Evolutionary conservation across 2,329 filamentous ascomycete genomes (phyloP).

Genomic region (Apiospora marii): DNA sequence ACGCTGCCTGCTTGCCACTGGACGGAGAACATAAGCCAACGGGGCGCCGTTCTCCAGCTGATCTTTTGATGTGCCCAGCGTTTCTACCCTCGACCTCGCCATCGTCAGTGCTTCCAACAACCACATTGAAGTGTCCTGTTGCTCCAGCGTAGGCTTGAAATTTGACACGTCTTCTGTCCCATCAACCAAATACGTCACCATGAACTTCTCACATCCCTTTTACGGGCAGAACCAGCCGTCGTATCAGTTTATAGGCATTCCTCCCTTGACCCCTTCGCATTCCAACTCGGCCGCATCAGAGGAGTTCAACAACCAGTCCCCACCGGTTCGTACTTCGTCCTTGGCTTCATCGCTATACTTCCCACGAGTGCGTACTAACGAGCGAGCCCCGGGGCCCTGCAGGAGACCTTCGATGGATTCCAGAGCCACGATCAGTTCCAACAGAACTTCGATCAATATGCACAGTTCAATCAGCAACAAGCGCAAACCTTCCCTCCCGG

Average conservation of each 20-base stretch:
- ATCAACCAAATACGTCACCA: conserved; percentile 36
- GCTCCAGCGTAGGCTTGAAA: not conserved
- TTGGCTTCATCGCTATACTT: conserved; percentile 26
- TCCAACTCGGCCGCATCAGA: conserved; percentile 63
- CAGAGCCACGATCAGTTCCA: conserved; percentile 57
- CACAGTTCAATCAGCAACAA: conserved; percentile 49
- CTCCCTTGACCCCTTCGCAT: conserved; percentile 63
- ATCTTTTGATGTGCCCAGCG: conserved; percentile 1
- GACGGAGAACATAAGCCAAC: conserved; percentile 15
- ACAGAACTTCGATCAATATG: conserved; percentile 53
- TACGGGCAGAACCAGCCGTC: conserved; percentile 54
- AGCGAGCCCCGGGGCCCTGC: conserved; percentile 32
- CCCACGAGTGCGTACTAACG: conserved; percentile 38
- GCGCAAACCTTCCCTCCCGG: conserved; percentile 51
- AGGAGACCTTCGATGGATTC: conserved; percentile 60
- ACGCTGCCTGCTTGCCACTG: conserved; percentile 13
- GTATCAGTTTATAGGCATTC: conserved; percentile 63
- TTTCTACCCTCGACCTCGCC: not conserved
- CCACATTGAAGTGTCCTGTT: not conserved
- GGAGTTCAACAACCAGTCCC: conserved; percentile 62
- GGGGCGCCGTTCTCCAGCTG: conserved; percentile 21
- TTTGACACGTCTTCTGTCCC: conserved; percentile 25
- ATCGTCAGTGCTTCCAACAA: not conserved
- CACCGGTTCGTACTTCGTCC: conserved; percentile 56
- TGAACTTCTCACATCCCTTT: conserved; percentile 64